phyloP scores from a whole-genome alignment of 805 yeast genomes.

The Candida ovalis region DNA sequence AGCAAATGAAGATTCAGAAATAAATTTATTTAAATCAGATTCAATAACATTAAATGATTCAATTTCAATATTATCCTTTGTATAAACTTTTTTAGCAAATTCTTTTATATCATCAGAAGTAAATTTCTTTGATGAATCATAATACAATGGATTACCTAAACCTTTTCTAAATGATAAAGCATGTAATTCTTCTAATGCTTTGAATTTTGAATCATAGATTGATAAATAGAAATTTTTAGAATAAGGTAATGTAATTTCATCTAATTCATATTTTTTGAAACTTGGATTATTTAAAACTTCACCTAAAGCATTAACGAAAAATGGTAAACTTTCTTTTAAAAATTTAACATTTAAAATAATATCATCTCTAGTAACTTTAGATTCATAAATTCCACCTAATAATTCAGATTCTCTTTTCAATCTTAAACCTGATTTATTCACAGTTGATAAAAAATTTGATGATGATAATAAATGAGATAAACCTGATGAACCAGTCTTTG shows the following conservation, averaged over 20 bases:
- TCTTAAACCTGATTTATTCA: conserved; percentile 82
- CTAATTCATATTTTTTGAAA: conserved; percentile 79
- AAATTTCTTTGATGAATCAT: conserved; percentile 57
- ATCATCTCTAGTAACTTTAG: conserved; percentile 78
- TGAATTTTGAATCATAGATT: conserved; percentile 45
- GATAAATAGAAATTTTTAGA: conserved; percentile 65
- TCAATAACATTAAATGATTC: conserved; percentile 70
- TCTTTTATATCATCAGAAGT: conserved; percentile 60
- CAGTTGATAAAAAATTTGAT: conserved; percentile 80
- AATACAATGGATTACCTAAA: conserved; percentile 78
- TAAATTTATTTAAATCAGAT: conserved; percentile 64
- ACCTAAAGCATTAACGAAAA: conserved; percentile 81
- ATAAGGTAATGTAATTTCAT: conserved; percentile 78
- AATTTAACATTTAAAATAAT: conserved; percentile 77
- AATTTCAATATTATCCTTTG: conserved; percentile 66
- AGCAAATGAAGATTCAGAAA: conserved; percentile 61
- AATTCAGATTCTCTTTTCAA: conserved; percentile 92
- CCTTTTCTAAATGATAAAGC: conserved; percentile 81
- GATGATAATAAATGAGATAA: conserved; percentile 80
- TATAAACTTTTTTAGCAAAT: conserved; percentile 66
- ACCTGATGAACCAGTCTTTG: conserved; percentile 69
- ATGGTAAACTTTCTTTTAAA: conserved; percentile 85
- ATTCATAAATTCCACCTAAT: conserved; percentile 75
- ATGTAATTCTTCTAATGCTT: conserved; percentile 77
- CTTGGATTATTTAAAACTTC: conserved; percentile 66